Conservation (phyloP, 345 rosid species). For the Eucalyptus paniculata region DNA sequence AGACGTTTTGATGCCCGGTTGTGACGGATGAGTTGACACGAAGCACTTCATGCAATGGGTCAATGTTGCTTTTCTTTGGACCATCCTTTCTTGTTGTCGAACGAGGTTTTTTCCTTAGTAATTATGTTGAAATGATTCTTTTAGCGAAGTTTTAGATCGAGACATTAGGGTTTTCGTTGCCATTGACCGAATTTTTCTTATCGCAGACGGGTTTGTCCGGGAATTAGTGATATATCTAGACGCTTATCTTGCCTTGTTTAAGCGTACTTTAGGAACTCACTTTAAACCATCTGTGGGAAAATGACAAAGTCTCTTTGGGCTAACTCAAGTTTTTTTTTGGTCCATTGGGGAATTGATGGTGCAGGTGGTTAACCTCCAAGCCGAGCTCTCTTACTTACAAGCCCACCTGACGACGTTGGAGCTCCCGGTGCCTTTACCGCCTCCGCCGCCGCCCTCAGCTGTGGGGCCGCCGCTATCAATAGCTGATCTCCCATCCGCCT, state of each 20-base stretch:
- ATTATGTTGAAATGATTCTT: background rate
- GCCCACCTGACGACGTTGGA: constrained; percentile 59
- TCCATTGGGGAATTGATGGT: background rate
- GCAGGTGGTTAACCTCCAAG: constrained; percentile 75
- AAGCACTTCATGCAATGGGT: background rate
- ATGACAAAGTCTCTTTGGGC: background rate
- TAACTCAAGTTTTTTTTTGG: background rate
- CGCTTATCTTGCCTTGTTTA: background rate
- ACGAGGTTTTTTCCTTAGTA: background rate
- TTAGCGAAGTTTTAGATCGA: background rate
- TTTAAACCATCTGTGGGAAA: background rate
- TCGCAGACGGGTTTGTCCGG: background rate
- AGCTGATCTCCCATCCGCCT: constrained; percentile 48
- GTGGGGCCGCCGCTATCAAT: constrained; percentile 37
- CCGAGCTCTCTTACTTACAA: constrained; percentile 81
- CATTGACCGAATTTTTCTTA: background rate
- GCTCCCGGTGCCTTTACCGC: constrained; percentile 40
- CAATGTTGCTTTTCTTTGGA: background rate
- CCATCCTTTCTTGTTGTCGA: background rate
- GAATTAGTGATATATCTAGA: background rate
- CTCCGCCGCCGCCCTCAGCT: constrained; percentile 12
- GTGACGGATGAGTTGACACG: background rate
- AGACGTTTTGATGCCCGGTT: background rate
- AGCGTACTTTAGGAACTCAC: background rate
- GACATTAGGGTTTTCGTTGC: background rate